Conservation (phyloP, 805 yeast genomes). For the Tetrapisispora pingtungensis region DNA sequence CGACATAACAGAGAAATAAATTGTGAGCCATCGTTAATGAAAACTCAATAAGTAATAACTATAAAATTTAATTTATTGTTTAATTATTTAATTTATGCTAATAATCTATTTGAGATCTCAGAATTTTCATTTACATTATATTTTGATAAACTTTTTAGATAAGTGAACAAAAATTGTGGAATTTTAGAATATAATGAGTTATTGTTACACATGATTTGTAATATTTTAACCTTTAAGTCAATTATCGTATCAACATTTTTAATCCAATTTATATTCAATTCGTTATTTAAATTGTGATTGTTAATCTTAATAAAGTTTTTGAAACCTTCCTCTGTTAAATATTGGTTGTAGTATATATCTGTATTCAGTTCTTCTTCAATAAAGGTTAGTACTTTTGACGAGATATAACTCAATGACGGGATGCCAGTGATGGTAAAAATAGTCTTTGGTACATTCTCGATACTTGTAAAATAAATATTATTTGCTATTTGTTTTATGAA, state of each 20-base stretch:
- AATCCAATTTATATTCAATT: conserved; percentile 8
- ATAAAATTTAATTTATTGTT: too few species aligned
- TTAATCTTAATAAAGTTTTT: conserved; percentile 8
- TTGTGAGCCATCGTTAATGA: too few species aligned
- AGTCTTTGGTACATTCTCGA: conserved; percentile 7
- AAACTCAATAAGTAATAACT: too few species aligned
- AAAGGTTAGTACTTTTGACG: conserved; percentile 5
- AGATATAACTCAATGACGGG: conserved; percentile 17
- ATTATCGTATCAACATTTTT: conserved; percentile 27
- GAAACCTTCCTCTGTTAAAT: conserved; percentile 18
- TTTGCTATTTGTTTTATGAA: conserved; percentile 12
- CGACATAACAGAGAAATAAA: too few species aligned
- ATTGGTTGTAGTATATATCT: conserved; percentile 3
- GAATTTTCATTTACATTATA: conserved; percentile 2
- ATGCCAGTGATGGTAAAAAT: conserved; percentile 19
- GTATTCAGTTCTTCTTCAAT: conserved; percentile 7
- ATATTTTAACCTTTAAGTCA: conserved; percentile 36
- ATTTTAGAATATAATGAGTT: conserved; percentile 39
- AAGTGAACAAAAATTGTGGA: conserved; percentile 41
- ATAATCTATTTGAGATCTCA: neutral
- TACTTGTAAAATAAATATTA: conserved; percentile 8
- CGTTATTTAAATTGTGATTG: neutral
- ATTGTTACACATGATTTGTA: conserved; percentile 29
- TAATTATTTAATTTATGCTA: neutral
- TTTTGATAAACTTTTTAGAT: conserved; percentile 40